These are phyloP conservation scores for Aspergillus conjunctus DNA, from an alignment of 495 filamentous ascomycete genomes.

Conservation along the genomic window DNA sequence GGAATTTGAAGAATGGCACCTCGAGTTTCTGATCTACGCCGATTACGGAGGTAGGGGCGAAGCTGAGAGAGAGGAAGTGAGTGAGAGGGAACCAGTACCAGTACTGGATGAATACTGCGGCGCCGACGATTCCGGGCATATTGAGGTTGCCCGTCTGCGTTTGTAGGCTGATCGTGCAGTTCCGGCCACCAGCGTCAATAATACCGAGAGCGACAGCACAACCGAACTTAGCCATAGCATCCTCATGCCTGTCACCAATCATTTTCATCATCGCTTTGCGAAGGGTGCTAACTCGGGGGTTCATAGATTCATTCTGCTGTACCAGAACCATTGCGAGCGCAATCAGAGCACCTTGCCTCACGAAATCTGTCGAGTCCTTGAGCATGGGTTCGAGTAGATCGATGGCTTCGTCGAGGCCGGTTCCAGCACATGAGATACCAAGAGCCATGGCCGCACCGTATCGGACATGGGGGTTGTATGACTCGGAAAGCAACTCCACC, in stretches of 20 bases:
- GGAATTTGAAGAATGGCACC: conserved; percentile 93
- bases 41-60: conserved; percentile 92
- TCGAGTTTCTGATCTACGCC: conserved; percentile 91
- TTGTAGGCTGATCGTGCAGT: conserved; percentile 96
- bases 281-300: conserved; percentile 80
- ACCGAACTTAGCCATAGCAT: conserved; percentile 99
- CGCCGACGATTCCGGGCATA: conserved; percentile 95
- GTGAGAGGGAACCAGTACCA: conserved; percentile 99
- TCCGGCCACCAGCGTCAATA: conserved; percentile 96
- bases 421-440: conserved; percentile 96
- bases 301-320: conserved; percentile 96
- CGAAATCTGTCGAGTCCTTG: conserved; percentile 98
- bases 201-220: conserved; percentile 93
- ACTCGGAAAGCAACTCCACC: conserved; percentile 98
- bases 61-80: conserved; percentile 93
- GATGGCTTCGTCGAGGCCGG: conserved; percentile 93
- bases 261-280: conserved; percentile 88
- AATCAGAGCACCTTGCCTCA: conserved; percentile 96
- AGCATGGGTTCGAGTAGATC: conserved; percentile 98
- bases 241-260: conserved; percentile 92
- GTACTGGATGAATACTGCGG: conserved; percentile 98
- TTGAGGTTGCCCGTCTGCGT: conserved; percentile 98
- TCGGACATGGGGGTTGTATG: conserved; percentile 97
- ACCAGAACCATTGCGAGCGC: conserved; percentile 95
- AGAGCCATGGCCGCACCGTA: conserved; percentile 98